A percentile compares a stretch with the other conserved stretches of the same genome.
Evolutionary conservation across 805 yeast genomes (phyloP).

Genomic region (Trichomonascus vanleenenianus): DNA sequence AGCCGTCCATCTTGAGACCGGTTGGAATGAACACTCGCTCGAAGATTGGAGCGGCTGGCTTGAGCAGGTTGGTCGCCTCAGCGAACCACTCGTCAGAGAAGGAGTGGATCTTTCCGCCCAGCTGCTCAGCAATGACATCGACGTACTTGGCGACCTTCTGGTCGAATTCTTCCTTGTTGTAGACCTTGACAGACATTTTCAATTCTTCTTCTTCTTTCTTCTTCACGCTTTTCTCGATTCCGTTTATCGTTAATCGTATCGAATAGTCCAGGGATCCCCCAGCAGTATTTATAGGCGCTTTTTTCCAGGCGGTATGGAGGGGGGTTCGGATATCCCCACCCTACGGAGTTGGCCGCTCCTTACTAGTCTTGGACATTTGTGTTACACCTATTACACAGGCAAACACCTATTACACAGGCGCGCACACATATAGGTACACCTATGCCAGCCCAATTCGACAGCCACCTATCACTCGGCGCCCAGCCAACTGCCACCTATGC

Average conservation of each 20-base stretch:
- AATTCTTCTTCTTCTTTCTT: not conserved
- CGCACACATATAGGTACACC: too few species aligned
- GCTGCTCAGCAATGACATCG: constrained; percentile 76
- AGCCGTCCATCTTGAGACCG: constrained; percentile 67
- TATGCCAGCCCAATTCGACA: too few species aligned
- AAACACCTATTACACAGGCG: too few species aligned
- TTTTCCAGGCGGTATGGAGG: too few species aligned
- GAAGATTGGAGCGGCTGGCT: constrained; percentile 72
- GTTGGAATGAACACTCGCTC: constrained; percentile 73
- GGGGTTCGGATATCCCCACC: too few species aligned
- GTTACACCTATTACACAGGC: too few species aligned
- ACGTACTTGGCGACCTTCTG: constrained; percentile 5
- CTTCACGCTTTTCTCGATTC: not conserved
- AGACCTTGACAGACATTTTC: constrained; percentile 1
- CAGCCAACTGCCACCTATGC: too few species aligned
- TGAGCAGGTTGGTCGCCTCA: constrained; percentile 76
- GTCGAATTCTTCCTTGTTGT: constrained; percentile 14
- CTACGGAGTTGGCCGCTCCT: too few species aligned
- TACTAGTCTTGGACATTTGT: too few species aligned
- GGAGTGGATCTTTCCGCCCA: constrained; percentile 67
- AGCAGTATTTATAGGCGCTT: not conserved
- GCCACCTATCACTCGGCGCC: too few species aligned
- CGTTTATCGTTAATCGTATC: not conserved
- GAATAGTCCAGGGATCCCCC: not conserved
- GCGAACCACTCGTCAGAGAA: constrained; percentile 95